These are phyloP conservation scores for Penicillium atrosanguineum DNA, from an alignment of 495 filamentous ascomycete genomes.

Conservation along the genomic window DNA sequence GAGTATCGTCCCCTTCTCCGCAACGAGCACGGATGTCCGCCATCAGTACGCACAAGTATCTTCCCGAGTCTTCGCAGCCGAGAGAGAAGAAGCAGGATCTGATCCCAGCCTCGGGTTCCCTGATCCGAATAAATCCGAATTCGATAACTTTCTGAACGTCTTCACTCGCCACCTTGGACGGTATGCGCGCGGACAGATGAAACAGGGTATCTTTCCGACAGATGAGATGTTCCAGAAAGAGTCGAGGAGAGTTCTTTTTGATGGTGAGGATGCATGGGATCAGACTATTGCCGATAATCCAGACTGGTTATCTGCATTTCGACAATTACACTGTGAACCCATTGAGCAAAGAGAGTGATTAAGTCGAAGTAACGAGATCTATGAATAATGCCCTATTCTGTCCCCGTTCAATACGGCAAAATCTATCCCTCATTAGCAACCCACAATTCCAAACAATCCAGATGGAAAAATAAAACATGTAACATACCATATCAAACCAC, in stretches of 20 bases:
- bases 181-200: slow-evolving; percentile 19
- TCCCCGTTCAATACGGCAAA: neutral
- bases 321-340: slow-evolving; percentile 22
- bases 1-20: slow-evolving; percentile 30
- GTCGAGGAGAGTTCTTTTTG: slow-evolving; percentile 57
- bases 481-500: slow-evolving; percentile 24
- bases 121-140: neutral
- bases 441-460: neutral
- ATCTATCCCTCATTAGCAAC: neutral
- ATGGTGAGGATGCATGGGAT: slow-evolving; percentile 60
- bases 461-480: too few relatives aligned
- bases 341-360: neutral
- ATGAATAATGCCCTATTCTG: too few relatives aligned
- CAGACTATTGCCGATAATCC: slow-evolving; percentile 61
- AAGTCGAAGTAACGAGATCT: too few relatives aligned
- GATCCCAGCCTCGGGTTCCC: too few relatives aligned
- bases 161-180: slow-evolving; percentile 21
- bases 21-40: slow-evolving; percentile 13
- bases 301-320: slow-evolving; percentile 57
- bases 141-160: slow-evolving; percentile 15
- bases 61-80: neutral
- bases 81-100: too few relatives aligned
- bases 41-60: slow-evolving; percentile 20
- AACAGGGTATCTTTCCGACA: slow-evolving; percentile 16
- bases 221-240: slow-evolving; percentile 36